phyloP scores from a whole-genome alignment of 1,284 basidiomycete species.

The Coniferiporia weirii region DNA sequence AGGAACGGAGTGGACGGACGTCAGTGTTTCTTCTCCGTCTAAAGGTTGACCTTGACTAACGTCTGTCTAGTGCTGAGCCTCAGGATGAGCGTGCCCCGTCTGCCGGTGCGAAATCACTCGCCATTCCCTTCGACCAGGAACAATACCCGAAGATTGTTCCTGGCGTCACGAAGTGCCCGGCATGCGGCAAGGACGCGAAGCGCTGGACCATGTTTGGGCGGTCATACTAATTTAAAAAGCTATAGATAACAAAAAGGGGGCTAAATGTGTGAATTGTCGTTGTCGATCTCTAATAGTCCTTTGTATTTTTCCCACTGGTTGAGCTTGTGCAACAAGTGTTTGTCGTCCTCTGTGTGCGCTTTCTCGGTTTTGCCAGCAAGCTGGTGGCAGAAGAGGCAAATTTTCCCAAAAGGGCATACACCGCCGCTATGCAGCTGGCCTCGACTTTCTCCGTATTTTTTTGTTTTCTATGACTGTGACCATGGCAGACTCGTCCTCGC shows the following conservation, averaged over 20 bases:
- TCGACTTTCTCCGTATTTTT: background rate
- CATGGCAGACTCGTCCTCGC: constrained; percentile 4
- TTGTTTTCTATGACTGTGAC: background rate
- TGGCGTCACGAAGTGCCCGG: constrained; percentile 81
- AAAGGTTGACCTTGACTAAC: background rate
- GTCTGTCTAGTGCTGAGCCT: constrained; percentile 59
- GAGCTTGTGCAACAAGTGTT: no score
- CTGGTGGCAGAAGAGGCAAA: no score
- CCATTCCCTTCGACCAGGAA: constrained; percentile 93
- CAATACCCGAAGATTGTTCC: constrained; percentile 72
- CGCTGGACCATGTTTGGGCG: constrained; percentile 91
- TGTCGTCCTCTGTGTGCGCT: no score
- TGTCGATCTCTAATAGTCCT: background rate
- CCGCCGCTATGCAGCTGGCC: background rate
- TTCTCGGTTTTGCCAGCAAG: no score
- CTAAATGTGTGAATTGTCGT: background rate
- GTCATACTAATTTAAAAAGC: constrained; percentile 51
- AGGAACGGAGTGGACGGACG: constrained; percentile 86
- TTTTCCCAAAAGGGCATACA: no score
- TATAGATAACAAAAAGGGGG: background rate
- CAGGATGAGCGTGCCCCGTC: constrained; percentile 94
- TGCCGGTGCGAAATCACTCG: constrained; percentile 97
- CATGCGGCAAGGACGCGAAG: constrained; percentile 82
- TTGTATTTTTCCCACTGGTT: no score
- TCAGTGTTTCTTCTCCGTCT: constrained; percentile 40